A percentile compares a stretch with the other conserved stretches of the same genome.
phyloP scores from a whole-genome alignment of 2,329 filamentous ascomycete species.

The Aspergillus fumigatiaffinis region DNA sequence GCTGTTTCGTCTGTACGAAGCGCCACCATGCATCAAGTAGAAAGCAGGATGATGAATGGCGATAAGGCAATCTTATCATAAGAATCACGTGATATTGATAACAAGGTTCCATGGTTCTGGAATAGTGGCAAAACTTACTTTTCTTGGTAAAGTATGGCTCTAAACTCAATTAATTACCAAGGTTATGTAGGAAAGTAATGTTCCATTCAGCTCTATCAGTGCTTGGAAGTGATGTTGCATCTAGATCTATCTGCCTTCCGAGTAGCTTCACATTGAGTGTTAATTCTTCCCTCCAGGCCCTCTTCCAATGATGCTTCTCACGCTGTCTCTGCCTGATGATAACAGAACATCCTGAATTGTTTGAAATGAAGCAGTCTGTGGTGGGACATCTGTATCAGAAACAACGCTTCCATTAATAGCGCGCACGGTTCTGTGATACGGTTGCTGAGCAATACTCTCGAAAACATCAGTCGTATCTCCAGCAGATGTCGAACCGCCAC shows the following conservation, averaged over 20 bases:
- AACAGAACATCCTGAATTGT: not conserved
- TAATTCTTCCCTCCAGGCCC: not conserved
- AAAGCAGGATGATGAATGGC: not conserved
- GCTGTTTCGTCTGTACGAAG: not conserved
- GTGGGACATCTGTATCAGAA: constrained; percentile 7
- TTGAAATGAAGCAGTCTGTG: not conserved
- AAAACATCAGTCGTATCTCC: constrained; percentile 28
- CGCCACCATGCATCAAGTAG: constrained; percentile 1
- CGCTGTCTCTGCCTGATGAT: not conserved
- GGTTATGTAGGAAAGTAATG: not conserved
- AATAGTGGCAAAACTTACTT: not conserved
- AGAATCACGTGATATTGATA: constrained; percentile 17
- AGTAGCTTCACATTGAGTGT: not conserved
- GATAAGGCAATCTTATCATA: constrained; percentile 9
- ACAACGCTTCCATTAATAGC: constrained; percentile 27
- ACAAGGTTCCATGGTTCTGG: not conserved
- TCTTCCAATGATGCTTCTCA: not conserved
- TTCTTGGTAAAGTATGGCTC: not conserved
- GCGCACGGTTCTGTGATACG: constrained; percentile 20
- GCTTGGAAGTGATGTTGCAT: not conserved
- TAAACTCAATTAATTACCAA: not conserved
- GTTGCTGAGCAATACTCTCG: constrained; percentile 16
- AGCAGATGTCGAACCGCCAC: constrained; percentile 21
- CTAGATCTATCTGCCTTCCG: not conserved
- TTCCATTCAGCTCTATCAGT: not conserved